Evolutionary conservation across 371 early-diverging fungal genomes (phyloP).

Genomic region (Rhizopus delemar): DNA sequence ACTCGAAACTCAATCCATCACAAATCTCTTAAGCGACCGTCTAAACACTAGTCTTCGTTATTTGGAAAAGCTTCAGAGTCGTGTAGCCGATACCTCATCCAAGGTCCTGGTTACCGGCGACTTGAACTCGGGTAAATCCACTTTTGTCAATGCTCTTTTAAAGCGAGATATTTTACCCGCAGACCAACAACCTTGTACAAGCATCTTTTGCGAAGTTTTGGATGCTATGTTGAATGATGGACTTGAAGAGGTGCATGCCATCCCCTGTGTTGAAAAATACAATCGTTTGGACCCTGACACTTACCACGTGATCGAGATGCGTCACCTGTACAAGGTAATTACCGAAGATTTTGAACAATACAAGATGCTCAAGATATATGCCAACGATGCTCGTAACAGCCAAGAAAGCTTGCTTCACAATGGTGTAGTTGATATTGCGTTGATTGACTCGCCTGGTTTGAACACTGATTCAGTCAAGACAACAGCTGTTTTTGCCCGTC

Average conservation of each 20-base stretch:
- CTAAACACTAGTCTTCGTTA: constrained; percentile 70
- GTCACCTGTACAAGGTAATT: constrained; percentile 60
- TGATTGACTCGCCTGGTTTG: constrained; percentile 98
- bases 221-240: constrained; percentile 83
- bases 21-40: constrained; percentile 68
- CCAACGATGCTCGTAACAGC: constrained; percentile 62
- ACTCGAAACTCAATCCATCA: constrained; percentile 70
- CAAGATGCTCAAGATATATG: constrained; percentile 89
- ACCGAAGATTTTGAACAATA: constrained; percentile 69
- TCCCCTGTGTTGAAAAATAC: constrained; percentile 61
- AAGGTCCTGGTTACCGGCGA: constrained; percentile 97
- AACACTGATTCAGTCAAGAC: constrained; percentile 97
- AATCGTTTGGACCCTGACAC: constrained; percentile 70
- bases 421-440: constrained; percentile 89
- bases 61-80: constrained; percentile 74
- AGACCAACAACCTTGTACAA: constrained; percentile 97
- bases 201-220: constrained; percentile 90
- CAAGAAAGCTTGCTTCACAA: constrained; percentile 84
- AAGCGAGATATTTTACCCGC: constrained; percentile 85
- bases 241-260: constrained; percentile 89
- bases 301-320: constrained; percentile 67
- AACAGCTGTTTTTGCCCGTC: constrained; percentile 92
- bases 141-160: constrained; percentile 94
- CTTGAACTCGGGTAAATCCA: constrained; percentile 95
- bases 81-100: constrained; percentile 88